Evolutionary conservation across 108 stramenopile genomes (phyloP).

Genomic region (Nitzschia sp.): DNA sequence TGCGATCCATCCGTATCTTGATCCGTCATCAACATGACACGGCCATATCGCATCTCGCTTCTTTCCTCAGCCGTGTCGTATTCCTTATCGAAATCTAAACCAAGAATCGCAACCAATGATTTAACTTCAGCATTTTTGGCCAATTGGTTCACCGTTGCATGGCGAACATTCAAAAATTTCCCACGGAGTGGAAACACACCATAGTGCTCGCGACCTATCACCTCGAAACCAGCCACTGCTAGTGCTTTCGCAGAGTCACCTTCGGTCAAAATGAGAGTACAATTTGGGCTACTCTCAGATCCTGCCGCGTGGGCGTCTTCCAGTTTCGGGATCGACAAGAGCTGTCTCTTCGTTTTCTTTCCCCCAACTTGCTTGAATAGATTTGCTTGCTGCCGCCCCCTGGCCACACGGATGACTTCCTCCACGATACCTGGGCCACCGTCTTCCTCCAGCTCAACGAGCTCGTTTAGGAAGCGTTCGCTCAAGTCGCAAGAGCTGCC

Average conservation of each 20-base stretch:
- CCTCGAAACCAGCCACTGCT: conserved; percentile 94
- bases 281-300: conserved; percentile 47
- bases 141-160: conserved; percentile 83
- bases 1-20: conserved; percentile 90
- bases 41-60: conserved; percentile 83
- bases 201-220: conserved; percentile 94
- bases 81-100: conserved; percentile 82
- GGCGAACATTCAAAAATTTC: conserved; percentile 97
- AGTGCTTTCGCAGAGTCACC: conserved; percentile 99
- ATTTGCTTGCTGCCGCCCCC: conserved; percentile 67
- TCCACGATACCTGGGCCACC: conserved; percentile 82
- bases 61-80: conserved; percentile 76
- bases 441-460: conserved; percentile 47
- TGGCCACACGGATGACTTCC: conserved; percentile 56
- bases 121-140: conserved; percentile 95
- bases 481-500: conserved; percentile 70
- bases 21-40: conserved; percentile 94
- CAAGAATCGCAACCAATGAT: conserved; percentile 77
- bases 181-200: conserved; percentile 99
- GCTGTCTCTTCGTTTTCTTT: conserved; percentile 61
- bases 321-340: conserved; percentile 85
- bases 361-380: conserved; percentile 68
- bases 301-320: conserved; percentile 95
- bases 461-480: conserved; percentile 50
- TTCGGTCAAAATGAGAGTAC: conserved; percentile 98